Evolutionary conservation across 345 rosid genomes (phyloP), one percentile per base, ranked within the genome.

Genomic region (Isatis tinctoria): DNA sequence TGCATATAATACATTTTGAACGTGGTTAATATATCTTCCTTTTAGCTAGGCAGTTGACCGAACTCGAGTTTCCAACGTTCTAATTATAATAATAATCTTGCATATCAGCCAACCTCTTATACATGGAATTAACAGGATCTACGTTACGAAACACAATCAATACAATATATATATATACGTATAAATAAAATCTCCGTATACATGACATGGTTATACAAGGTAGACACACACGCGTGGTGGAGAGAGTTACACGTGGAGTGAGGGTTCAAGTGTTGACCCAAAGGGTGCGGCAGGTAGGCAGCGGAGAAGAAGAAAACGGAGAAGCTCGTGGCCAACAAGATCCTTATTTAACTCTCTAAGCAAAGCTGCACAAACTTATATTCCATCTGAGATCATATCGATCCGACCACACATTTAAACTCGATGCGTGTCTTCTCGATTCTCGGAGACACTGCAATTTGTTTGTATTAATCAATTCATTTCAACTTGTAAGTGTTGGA

Each of bases 251-350:
- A 70, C 58, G 74, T 70, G 67, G 60, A 59, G 67, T 4, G 74
- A 69, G 59, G 73, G 30, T 67, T 47, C 5, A 75, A 76, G 56
- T 69, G 71, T 76, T 76, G 76, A 77, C 80, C 80, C 80, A 65
- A 5, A 32, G 56, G 62, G 44, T 53, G 70, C 79, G 79, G 79
- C 65, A 39, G 62, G 73, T 40, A 49, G 54, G 54, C 28, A 57
- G 60, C 74, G 79, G 57, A 60, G 40, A 57, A 58, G 68, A 48
- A 17, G 72, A 14, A 20, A 59, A 65, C 24, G 73, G 2, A 22
- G 52, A 68, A 20, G 57, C 70, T 28, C 69, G 75, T 76, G 80
- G 75, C 80, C 43, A 37, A 70, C 80, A 70, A 63, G 80, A 70
- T 76, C 80, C 80, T 70, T 70, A 17, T 43, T 49, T 17, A 12